Evolutionary conservation across 2,329 filamentous ascomycete genomes (phyloP), one percentile per base, ranked within the genome.

Genomic region (Herpotrichia juniperi): DNA sequence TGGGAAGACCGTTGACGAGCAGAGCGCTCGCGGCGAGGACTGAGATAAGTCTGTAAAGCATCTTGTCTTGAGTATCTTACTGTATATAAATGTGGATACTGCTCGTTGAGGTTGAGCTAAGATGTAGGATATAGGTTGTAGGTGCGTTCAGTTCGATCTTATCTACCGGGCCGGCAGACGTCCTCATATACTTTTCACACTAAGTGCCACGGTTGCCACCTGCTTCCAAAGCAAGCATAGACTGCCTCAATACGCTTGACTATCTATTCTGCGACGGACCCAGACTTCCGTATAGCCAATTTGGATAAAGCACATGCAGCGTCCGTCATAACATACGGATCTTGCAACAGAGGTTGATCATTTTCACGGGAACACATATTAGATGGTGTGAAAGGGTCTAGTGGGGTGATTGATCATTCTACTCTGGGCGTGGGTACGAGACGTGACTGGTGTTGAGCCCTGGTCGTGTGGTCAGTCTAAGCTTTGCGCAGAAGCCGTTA

Each of bases 21-120:
- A 71, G 22, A 26, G 58, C 53, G 46, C 66, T 57, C 32, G 56
- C 58, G 48, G 64, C 63, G 25, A 70, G 53, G 17, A 61, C 56
- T 30, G 66, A 66, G 4, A 66, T 58, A 10, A 67, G 48, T 48
- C 58, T 62, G 57, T 67, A 65, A 42, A 67, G 66, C 67, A 71
- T 58, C n/a, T 26, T 16, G 6, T 28, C 51, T 43, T 47, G 42
- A 32, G 35, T 37, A 48, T 47, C 14, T 48, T 39, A 24, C 39
- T 42, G 22, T 31, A 45, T 52, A 55, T 21, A 49, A 25, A 26
- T 46, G 51, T 50, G 51, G 43, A 9, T 50, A 26, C 17, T 30
- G 30, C 12, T 32, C 17, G 19, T 42, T 34, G 4, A 16, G 35
- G 42, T 42, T 17, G 16, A 31, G 48, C 31, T 31, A 46, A 42